These are phyloP conservation scores for Mycena olivaceomarginata DNA, from an alignment of 768 basidiomycete genomes.

Conservation along the genomic window DNA sequence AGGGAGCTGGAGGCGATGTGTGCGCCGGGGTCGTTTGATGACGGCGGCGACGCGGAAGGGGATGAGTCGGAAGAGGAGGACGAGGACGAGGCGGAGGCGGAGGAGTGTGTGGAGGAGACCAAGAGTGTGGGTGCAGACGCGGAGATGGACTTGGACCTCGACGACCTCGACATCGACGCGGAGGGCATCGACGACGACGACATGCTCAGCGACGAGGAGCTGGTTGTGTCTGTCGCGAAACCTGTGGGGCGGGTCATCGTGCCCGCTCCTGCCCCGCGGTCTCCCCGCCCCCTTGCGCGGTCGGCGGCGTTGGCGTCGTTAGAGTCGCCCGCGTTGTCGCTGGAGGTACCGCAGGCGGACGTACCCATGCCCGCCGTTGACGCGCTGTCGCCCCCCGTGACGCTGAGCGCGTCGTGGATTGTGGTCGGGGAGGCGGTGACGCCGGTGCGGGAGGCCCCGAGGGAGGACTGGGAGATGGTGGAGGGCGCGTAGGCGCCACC, in stretches of 20 bases:
- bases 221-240: background rate
- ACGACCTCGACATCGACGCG: constrained; percentile 43
- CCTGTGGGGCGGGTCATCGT: constrained; percentile 3
- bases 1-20: constrained; percentile 74
- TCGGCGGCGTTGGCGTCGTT: too few species aligned
- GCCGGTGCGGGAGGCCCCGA: background rate
- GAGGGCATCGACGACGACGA: constrained; percentile 1
- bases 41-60: background rate
- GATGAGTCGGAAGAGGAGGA: background rate
- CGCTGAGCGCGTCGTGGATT: constrained; percentile 68
- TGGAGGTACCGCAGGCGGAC: background rate
- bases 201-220: background rate
- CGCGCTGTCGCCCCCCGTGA: constrained; percentile 32
- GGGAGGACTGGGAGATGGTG: constrained; percentile 75
- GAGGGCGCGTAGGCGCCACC: constrained; percentile 4
- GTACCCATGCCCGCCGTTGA: constrained; percentile 20
- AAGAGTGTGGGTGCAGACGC: constrained; percentile 9
- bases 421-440: constrained; percentile 36
- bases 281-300: too few species aligned
- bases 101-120: background rate
- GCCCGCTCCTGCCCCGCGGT: background rate
- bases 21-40: constrained; percentile 51
- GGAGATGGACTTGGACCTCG: constrained; percentile 16
- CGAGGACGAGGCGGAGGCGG: constrained; percentile 10
- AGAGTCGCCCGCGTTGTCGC: constrained; percentile 27